phyloP scores from a whole-genome alignment of 768 basidiomycete genomes.

The Rhodotorula taiwanensis region DNA sequence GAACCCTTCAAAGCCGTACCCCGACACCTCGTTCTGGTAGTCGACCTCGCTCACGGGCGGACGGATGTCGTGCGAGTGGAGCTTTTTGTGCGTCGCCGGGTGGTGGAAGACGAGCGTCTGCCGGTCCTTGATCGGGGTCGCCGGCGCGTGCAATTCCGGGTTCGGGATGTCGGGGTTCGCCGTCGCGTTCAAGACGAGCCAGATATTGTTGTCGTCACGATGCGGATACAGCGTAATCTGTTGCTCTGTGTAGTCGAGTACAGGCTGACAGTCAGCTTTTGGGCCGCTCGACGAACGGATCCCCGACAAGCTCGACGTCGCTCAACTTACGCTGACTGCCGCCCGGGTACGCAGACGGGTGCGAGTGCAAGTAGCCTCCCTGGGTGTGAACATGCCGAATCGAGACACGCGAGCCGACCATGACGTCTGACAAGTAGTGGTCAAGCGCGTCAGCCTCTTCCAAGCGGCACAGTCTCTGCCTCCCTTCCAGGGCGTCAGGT shows the following conservation, averaged over 20 bases:
- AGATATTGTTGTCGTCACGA: slow-evolving; percentile 91
- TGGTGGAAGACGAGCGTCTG: slow-evolving; percentile 76
- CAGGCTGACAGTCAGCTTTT: too few relatives aligned
- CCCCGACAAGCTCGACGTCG: too few relatives aligned
- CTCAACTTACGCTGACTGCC: slow-evolving; percentile 78
- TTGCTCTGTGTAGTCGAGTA: slow-evolving; percentile 60
- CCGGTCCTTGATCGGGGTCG: slow-evolving; percentile 59
- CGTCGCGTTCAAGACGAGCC: slow-evolving; percentile 75
- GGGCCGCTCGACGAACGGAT: too few relatives aligned
- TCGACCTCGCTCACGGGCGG: slow-evolving; percentile 95
- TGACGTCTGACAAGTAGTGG: slow-evolving; percentile 75
- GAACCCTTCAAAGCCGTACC: slow-evolving; percentile 80
- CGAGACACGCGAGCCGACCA: slow-evolving; percentile 70
- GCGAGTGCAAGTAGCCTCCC: slow-evolving; percentile 97
- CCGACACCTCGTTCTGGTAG: slow-evolving; percentile 97
- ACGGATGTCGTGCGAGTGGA: slow-evolving; percentile 91
- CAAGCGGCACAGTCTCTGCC: too few relatives aligned
- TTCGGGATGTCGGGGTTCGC: slow-evolving; percentile 28
- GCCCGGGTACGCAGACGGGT: slow-evolving; percentile 76
- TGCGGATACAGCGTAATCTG: slow-evolving; percentile 99
- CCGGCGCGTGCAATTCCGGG: slow-evolving; percentile 44
- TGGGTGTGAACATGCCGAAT: slow-evolving; percentile 93
- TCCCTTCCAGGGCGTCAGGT: too few relatives aligned
- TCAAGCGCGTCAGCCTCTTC: too few relatives aligned
- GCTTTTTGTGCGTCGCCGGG: slow-evolving; percentile 66